Evolutionary conservation across 495 filamentous ascomycete species (phyloP), one percentile per base, ranked within the genome.

Genomic region (Xylaria sp.): DNA sequence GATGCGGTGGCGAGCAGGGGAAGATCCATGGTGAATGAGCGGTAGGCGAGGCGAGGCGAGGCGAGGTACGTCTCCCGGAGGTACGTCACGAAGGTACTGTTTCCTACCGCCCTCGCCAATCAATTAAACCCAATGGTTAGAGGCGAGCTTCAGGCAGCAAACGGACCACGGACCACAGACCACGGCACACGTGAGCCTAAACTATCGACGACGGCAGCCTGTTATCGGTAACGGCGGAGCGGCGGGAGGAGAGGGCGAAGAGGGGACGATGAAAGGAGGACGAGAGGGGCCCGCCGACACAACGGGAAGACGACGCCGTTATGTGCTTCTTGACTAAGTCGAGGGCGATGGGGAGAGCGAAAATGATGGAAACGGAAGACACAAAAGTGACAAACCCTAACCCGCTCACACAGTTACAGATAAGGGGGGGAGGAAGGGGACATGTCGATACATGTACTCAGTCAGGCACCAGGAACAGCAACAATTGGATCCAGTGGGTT

Each of bases 141-240:
- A 35, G 70, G 69, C 64, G 71, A 40, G 21, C n/a, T 17, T 24
- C 50, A 59, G 40, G 72, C 63, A 71, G 69, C 77, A 79, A 79
- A 79, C 77, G 73, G 70, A 58, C 26, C 26, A 48, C 24, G n/a
- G n/a, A n/a, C n/a, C n/a, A 79, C 77, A 72, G 70, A 58, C 26
- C 26, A 48, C 24, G 19, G 15, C 40, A 35, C 48, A 58, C 48
- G 14, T 63, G 33, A 52, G 26, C 67, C 52, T 24, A 46, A n/a
- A 50, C 57, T 12, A 69, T 24, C 11, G 44, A 19, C 19, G 48
- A 58, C 19, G 35, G 12, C 29, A 33, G 46, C 58, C 31, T 53
- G 44, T 40, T 35, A 19, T 43, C 35, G 14, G 35, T 5, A 19
- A 55, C 15, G 50, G 12, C n/a, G 14, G 35, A 40, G 64, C 14